Percentiles rank a stretch among this genome's conserved stretches.
Conservation (phyloP, 116 monocot species). For the Phalaenopsis hybrid region DNA sequence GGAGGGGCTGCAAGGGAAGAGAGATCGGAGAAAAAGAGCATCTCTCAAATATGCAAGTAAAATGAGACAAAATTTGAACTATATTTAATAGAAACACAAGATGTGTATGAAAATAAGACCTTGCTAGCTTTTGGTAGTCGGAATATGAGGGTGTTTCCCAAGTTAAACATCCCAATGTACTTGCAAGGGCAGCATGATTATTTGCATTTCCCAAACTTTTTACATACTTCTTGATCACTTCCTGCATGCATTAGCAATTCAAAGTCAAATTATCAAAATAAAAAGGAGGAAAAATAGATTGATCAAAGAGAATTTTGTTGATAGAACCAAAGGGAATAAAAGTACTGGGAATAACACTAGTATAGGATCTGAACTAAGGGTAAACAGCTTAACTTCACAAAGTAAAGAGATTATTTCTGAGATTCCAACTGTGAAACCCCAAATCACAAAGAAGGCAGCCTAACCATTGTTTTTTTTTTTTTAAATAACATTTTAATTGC, state of each 20-base stretch:
- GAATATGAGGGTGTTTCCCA: conserved; percentile 82
- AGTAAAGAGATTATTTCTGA: no score
- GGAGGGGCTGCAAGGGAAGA: neutral
- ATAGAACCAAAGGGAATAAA: neutral
- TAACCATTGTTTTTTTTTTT: neutral
- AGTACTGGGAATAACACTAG: neutral
- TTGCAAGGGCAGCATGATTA: conserved; percentile 80
- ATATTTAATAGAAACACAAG: neutral
- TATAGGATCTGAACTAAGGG: no score
- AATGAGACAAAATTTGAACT: neutral
- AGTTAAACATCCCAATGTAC: conserved; percentile 80
- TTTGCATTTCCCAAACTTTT: conserved; percentile 62
- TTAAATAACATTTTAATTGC: neutral
- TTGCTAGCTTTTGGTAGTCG: conserved; percentile 70
- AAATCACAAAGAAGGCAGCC: neutral
- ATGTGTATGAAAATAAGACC: conserved; percentile 25
- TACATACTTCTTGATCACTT: conserved; percentile 77
- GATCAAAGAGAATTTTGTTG: neutral
- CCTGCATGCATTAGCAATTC: conserved; percentile 36
- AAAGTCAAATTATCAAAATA: neutral
- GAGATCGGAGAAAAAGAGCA: neutral
- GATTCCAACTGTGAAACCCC: neutral
- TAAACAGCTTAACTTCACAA: no score
- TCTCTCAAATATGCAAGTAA: neutral
- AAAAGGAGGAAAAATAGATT: neutral